Evolutionary conservation across 2,329 filamentous ascomycete genomes (phyloP).

Genomic region (Fusarium setosum): DNA sequence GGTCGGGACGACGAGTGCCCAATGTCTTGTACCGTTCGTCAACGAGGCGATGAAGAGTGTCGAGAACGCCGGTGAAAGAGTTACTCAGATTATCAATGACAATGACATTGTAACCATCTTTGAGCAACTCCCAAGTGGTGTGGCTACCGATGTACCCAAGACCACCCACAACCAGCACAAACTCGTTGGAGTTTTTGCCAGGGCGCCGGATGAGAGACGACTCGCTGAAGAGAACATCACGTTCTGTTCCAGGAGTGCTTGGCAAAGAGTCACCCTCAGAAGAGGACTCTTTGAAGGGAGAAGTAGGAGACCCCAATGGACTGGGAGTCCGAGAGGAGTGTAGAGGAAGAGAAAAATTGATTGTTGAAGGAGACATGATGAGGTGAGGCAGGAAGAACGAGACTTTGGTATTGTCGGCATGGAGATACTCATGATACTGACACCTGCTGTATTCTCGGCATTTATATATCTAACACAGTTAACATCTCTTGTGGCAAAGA

Average conservation of each 20-base stretch:
- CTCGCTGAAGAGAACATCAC: conserved; percentile 10
- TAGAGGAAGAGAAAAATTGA: too few species aligned
- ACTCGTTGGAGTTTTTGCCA: conserved; percentile 22
- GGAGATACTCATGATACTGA: too few species aligned
- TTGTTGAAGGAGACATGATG: too few species aligned
- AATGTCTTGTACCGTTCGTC: conserved; percentile 21
- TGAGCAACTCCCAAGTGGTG: conserved; percentile 62
- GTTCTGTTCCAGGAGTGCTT: conserved; percentile 18
- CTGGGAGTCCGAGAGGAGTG: conserved; percentile 4
- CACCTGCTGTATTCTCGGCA: too few species aligned
- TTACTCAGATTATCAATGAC: conserved; percentile 59
- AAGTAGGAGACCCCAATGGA: not conserved
- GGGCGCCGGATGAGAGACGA: conserved; percentile 9
- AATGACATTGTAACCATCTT: conserved; percentile 63
- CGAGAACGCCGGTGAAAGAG: conserved; percentile 48
- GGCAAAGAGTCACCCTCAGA: conserved; percentile 2
- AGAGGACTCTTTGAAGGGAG: not conserved
- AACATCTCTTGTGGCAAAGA: too few species aligned
- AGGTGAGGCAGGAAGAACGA: too few species aligned
- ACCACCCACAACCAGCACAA: conserved; percentile 62
- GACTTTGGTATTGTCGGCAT: too few species aligned
- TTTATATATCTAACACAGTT: too few species aligned
- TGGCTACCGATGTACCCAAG: conserved; percentile 67
- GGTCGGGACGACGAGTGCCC: conserved; percentile 35
- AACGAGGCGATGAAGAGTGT: conserved; percentile 36